These are phyloP conservation scores for Cyanodermella asteris DNA, from an alignment of 2,329 filamentous ascomycete species.

Conservation along the genomic window DNA sequence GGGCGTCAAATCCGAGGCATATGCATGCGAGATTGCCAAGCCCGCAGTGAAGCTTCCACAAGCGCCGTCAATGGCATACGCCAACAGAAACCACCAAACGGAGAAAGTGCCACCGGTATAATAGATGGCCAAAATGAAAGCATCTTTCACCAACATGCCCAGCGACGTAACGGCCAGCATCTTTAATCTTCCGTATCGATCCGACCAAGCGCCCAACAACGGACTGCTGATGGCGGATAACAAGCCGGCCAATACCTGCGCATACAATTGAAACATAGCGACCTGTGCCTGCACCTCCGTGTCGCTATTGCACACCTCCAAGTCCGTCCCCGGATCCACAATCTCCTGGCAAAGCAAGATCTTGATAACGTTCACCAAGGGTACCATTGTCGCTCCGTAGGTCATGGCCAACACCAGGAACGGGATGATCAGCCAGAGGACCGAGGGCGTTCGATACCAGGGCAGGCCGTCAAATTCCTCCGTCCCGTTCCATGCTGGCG, in stretches of 20 bases:
- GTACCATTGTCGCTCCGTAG: conserved; percentile 67
- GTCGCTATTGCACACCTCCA: conserved; percentile 54
- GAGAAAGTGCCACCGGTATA: conserved; percentile 49
- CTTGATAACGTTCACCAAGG: conserved; percentile 70
- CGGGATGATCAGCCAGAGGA: conserved; percentile 64
- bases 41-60: conserved; percentile 75
- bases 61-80: conserved; percentile 58
- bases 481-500: too few species aligned
- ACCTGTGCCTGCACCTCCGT: conserved; percentile 58
- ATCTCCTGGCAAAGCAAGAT: conserved; percentile 54
- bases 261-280: conserved; percentile 55
- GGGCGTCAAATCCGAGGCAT: conserved; percentile 70
- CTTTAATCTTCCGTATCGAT: conserved; percentile 59
- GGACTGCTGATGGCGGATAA: conserved; percentile 66
- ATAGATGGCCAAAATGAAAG: conserved; percentile 57
- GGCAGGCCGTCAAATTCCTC: background rate
- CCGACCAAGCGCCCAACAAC: conserved; percentile 64
- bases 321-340: conserved; percentile 51
- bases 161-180: conserved; percentile 51
- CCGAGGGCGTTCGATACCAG: conserved; percentile 22
- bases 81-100: conserved; percentile 60
- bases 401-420: conserved; percentile 67
- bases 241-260: conserved; percentile 51
- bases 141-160: conserved; percentile 53
- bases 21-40: conserved; percentile 61